Conservation (phyloP, 495 filamentous ascomycete genomes). For the Trichoderma parareesei region DNA sequence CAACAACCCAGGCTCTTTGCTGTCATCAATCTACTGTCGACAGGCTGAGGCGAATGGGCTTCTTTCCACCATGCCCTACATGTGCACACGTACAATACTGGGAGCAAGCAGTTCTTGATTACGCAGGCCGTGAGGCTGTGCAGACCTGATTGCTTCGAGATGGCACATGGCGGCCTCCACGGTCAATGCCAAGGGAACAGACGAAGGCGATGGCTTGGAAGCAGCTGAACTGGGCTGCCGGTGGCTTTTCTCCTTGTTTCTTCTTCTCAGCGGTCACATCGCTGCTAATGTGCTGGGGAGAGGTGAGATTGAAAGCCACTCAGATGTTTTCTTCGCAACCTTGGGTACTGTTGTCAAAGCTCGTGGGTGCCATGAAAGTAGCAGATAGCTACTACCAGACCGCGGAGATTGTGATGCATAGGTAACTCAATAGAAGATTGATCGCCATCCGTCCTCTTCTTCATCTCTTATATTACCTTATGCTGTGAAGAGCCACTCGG, state of each 20-base stretch:
- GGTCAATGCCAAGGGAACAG: background rate
- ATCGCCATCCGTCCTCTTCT: no score
- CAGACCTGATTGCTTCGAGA: background rate
- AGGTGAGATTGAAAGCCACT: background rate
- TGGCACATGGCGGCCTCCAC: background rate
- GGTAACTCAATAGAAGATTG: no score
- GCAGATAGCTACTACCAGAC: background rate
- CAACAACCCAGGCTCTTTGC: no score
- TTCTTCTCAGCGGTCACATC: background rate
- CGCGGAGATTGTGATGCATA: no score
- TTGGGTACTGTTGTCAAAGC: background rate
- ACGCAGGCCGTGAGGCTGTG: constrained; percentile 1
- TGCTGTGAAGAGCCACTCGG: no score
- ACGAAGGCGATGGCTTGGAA: constrained; percentile 1
- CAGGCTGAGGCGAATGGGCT: no score
- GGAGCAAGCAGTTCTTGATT: background rate
- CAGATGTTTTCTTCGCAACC: background rate
- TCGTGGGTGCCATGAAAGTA: background rate
- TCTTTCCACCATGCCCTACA: no score
- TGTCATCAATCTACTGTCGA: no score
- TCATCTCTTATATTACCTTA: no score
- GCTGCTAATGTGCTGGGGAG: background rate
- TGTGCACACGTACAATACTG: no score
- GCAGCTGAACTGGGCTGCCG: background rate
- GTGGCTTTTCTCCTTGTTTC: background rate